These are phyloP conservation scores for Linum lewisii DNA, from an alignment of 345 rosid species.

Conservation along the genomic window DNA sequence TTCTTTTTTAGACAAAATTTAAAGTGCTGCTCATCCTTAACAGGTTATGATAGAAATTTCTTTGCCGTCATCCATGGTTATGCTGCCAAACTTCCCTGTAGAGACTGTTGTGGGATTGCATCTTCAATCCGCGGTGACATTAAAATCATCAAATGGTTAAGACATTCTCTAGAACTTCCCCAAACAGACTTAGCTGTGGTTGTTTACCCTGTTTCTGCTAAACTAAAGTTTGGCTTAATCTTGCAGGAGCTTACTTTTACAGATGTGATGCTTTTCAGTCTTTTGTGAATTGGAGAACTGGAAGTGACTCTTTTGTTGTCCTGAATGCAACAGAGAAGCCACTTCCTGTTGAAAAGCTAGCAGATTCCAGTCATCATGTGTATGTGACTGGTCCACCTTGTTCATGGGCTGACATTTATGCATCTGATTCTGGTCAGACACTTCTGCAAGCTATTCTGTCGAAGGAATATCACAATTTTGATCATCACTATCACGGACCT, in stretches of 20 bases:
- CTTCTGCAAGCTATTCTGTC: conserved; percentile 66
- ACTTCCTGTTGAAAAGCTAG: conserved; percentile 25
- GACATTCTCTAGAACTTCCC: conserved; percentile 12
- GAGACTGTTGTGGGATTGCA: conserved; percentile 78
- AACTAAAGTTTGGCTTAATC: conserved; percentile 17
- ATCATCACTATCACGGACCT: conserved; percentile 42
- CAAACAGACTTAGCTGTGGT: conserved; percentile 14
- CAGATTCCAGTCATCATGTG: conserved; percentile 19
- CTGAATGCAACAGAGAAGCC: conserved; percentile 43
- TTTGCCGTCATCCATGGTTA: conserved; percentile 56
- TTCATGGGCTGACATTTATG: conserved; percentile 56
- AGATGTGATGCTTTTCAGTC: conserved; percentile 75
- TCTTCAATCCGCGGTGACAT: conserved; percentile 70
- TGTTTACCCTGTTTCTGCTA: conserved; percentile 15
- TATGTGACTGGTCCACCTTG: conserved; percentile 52
- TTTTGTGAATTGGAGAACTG: conserved; percentile 63
- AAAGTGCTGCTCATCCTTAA: not conserved
- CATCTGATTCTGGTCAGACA: conserved; percentile 67
- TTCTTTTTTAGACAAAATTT: not conserved
- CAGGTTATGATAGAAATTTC: conserved; percentile 83
- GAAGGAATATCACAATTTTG: conserved; percentile 46
- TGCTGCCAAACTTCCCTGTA: conserved; percentile 73
- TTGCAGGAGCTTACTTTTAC: conserved; percentile 62
- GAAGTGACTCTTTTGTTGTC: conserved; percentile 54
- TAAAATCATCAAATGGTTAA: conserved; percentile 71